These are phyloP conservation scores for Brettanomyces custersianus DNA, from an alignment of 805 yeast genomes.

Conservation along the genomic window DNA sequence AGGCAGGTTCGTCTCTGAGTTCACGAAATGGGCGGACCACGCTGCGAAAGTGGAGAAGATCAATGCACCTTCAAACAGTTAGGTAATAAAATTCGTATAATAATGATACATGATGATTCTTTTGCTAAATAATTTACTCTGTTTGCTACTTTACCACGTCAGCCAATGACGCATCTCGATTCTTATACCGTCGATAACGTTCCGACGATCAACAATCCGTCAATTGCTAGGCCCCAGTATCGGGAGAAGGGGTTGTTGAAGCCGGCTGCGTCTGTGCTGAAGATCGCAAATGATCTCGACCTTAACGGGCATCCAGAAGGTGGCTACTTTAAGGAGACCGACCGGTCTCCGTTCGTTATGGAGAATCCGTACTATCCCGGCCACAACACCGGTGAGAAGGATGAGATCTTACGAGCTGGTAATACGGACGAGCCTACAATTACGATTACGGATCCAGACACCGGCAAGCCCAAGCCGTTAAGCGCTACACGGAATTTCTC, in stretches of 20 bases:
- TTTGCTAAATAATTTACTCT: no score
- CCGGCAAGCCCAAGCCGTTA: conserved; percentile 6
- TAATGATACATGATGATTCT: no score
- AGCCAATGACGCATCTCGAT: no score
- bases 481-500: conserved; percentile 32
- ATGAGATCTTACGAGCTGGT: conserved; percentile 10
- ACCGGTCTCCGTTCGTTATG: conserved; percentile 37
- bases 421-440: conserved; percentile 6
- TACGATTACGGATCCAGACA: conserved; percentile 9
- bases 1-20: conserved; percentile 40
- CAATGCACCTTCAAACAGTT: conserved; percentile 46
- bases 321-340: conserved; percentile 50
- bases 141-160: no score
- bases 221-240: conserved; percentile 18
- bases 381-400: conserved; percentile 14
- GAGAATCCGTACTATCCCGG: conserved; percentile 29
- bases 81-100: neutral
- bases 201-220: conserved; percentile 7
- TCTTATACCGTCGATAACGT: conserved; percentile 21
- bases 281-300: conserved; percentile 28
- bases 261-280: conserved; percentile 16
- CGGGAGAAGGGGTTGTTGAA: conserved; percentile 5
- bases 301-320: conserved; percentile 44
- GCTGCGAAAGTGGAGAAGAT: conserved; percentile 38
- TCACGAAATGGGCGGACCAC: conserved; percentile 59